Percentiles rank a stretch among this genome's conserved stretches.
Evolutionary conservation across 148 eudicot genomes (phyloP).

Genomic region (Agrostemma githago): DNA sequence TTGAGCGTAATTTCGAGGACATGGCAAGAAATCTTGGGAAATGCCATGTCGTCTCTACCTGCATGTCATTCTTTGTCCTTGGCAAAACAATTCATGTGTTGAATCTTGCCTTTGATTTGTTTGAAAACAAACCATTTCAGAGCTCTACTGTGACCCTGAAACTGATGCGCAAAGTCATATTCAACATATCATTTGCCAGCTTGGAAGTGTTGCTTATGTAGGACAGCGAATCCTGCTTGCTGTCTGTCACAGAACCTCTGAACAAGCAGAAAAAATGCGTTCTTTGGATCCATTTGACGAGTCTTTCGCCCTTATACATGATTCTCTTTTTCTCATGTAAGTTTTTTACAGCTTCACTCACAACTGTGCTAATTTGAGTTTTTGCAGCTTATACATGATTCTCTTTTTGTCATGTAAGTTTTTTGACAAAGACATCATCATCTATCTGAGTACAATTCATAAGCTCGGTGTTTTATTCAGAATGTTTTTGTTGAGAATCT

Average conservation of each 20-base stretch:
- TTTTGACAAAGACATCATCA: too few relatives aligned
- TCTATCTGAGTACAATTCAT: not conserved
- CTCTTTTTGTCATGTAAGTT: conserved; percentile 72
- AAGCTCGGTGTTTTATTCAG: not conserved
- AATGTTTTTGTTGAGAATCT: conserved; percentile 7
- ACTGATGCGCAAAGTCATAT: conserved; percentile 40
- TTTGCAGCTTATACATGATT: conserved; percentile 52
- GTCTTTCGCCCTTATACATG: conserved; percentile 59
- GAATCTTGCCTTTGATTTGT: conserved; percentile 1
- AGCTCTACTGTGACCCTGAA: conserved; percentile 30
- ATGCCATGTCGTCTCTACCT: not conserved
- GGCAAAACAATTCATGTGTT: not conserved
- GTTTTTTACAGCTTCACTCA: conserved; percentile 19
- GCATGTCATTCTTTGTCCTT: not conserved
- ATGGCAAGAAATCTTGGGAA: not conserved
- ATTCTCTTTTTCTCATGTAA: conserved; percentile 68
- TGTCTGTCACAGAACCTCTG: conserved; percentile 65
- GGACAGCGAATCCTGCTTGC: conserved; percentile 73
- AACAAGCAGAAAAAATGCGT: conserved; percentile 62
- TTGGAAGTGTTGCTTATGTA: conserved; percentile 59
- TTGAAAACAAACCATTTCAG: conserved; percentile 27
- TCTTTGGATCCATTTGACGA: conserved; percentile 82
- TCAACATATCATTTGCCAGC: conserved; percentile 70
- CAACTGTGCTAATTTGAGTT: not conserved
- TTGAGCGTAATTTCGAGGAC: not conserved